Evolutionary conservation across 192 early-diverging fungal species (phyloP), one percentile per base, ranked within the genome.

Genomic region (Gigaspora rosea): DNA sequence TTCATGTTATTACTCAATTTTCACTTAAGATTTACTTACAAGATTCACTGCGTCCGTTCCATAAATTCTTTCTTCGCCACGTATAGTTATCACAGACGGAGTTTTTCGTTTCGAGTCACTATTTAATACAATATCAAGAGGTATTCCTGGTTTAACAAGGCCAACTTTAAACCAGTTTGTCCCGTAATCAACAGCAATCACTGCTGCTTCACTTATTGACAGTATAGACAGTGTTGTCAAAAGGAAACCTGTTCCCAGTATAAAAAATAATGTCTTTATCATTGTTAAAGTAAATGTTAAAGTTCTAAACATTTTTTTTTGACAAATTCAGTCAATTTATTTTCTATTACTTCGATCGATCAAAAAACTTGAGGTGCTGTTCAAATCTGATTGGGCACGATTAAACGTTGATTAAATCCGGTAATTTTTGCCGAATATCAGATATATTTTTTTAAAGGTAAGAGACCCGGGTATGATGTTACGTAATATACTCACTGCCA

Each of bases 151-250:
- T 76, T 95, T 96, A 74, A 97, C 93, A 41, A 99, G 82, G 10
- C 92, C 94, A 47, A 97, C 92, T 75, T 97, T 98, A 85, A 97
- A 95, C 96, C 96, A 99, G 64, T 99, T 95, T 2, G 94, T 92
- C 48, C 98, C 98, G 83, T 93, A 96, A 82, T 99, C 98, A 77
- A 99, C 95, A 13, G 95, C 93, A 77, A 99, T 92, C 20, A 98
- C 95, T 22, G 94, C 90, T 1, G 91, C 91, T 41, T 86, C 73
- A 64, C 47, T 57, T 1, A 71, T 11, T 7, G 64, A 66, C 36
- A 66, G 3, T 35, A 35, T 35, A 66, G 18, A 46, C n/a, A 66
- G 16, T 35, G 64, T 8, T 66, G 36, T 66, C 64, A 66, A 47
- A 66, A n/a, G 33, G 36, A 66, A 41, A 33, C 16, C 9, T 41